phyloP scores from a whole-genome alignment of 495 filamentous ascomycete species.

The Neurospora sp. region DNA sequence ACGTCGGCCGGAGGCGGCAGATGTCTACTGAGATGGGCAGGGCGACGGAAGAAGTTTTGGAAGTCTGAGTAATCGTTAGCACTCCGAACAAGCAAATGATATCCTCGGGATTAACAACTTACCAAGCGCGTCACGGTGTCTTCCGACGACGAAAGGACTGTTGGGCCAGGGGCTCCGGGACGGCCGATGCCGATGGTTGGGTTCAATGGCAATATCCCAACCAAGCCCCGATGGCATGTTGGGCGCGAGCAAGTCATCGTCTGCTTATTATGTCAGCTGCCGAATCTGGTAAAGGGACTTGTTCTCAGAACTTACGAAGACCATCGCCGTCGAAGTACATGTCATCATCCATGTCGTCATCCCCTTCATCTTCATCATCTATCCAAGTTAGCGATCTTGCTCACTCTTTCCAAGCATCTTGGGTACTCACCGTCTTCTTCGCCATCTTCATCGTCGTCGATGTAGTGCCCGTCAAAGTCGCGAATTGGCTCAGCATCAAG shows the following conservation, averaged over 20 bases:
- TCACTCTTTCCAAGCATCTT: slow-evolving; percentile 5
- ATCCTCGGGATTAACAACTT: background rate
- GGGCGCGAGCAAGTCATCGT: slow-evolving; percentile 40
- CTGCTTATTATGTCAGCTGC: slow-evolving; percentile 21
- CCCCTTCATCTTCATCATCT: slow-evolving; percentile 55
- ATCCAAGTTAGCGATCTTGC: slow-evolving; percentile 18
- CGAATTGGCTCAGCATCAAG: slow-evolving; percentile 41
- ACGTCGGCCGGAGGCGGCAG: slow-evolving; percentile 47
- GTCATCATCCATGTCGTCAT: slow-evolving; percentile 62
- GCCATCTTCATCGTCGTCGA: slow-evolving; percentile 57
- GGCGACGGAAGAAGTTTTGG: slow-evolving; percentile 24
- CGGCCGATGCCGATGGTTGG: slow-evolving; percentile 21
- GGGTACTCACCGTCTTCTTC: slow-evolving; percentile 46
- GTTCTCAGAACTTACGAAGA: slow-evolving; percentile 45
- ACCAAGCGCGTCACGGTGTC: slow-evolving; percentile 32
- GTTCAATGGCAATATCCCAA: slow-evolving; percentile 35
- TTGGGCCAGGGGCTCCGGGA: slow-evolving; percentile 23
- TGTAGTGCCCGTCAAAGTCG: slow-evolving; percentile 47
- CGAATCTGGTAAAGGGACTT: slow-evolving; percentile 7
- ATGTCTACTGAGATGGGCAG: slow-evolving; percentile 14
- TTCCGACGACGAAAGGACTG: slow-evolving; percentile 34
- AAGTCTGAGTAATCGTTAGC: slow-evolving; percentile 25
- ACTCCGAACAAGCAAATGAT: background rate
- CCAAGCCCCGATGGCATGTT: slow-evolving; percentile 31
- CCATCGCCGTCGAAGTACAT: slow-evolving; percentile 56